Evolutionary conservation across 2,329 filamentous ascomycete species (phyloP).

Genomic region (Aspergillus calidoustus): DNA sequence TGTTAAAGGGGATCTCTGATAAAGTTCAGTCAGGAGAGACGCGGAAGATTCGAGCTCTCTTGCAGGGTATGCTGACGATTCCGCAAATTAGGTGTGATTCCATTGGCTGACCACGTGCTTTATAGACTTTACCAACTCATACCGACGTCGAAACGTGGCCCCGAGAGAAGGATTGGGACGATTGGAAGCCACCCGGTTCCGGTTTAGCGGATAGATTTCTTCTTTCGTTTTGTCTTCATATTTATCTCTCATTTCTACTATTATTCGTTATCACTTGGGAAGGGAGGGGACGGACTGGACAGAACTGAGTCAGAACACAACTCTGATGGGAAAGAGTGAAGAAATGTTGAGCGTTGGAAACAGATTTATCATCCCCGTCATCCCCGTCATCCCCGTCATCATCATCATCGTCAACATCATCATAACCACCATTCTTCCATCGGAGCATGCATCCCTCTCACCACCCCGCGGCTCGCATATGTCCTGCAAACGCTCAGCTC

Average conservation of each 20-base stretch:
- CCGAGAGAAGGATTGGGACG: slow-evolving; percentile 87
- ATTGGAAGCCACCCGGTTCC: slow-evolving; percentile 84
- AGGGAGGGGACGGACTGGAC: background rate
- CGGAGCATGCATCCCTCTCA: background rate
- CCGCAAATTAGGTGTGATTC: background rate
- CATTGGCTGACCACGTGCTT: slow-evolving; percentile 15
- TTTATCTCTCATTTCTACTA: background rate
- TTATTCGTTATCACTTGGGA: slow-evolving; percentile 2
- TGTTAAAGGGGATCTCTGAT: slow-evolving; percentile 80
- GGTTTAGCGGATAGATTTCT: slow-evolving; percentile 64
- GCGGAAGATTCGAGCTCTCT: slow-evolving; percentile 77
- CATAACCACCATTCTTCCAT: background rate
- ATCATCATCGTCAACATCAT: background rate
- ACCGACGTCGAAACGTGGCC: slow-evolving; percentile 92
- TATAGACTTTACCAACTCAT: slow-evolving; percentile 89
- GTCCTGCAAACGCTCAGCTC: slow-evolving; percentile 11
- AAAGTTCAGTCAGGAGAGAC: slow-evolving; percentile 71
- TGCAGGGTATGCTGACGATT: slow-evolving; percentile 62
- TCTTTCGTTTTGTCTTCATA: slow-evolving; percentile 5
- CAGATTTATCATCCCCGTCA: background rate
- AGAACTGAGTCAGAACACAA: slow-evolving; percentile 10
- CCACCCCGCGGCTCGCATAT: background rate
- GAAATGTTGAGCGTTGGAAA: background rate
- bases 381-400: background rate
- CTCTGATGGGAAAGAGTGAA: slow-evolving; percentile 12